Base-by-base conservation (phyloP, 163 green algal genomes). In the Chloromonas sp. region DNA sequence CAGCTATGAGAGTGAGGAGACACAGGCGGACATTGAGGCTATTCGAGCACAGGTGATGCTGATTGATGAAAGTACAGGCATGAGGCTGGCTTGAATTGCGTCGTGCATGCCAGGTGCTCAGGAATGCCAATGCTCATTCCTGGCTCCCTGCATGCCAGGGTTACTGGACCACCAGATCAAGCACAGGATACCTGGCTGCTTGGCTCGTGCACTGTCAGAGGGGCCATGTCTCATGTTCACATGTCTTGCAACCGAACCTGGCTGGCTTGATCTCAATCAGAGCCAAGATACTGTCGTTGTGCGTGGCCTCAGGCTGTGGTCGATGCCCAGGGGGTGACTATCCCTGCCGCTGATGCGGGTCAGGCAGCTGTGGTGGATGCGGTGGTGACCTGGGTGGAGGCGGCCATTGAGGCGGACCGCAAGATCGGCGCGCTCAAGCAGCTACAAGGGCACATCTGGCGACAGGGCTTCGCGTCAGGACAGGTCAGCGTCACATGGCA, bases 381-480 rank as follows among this genome's bases (percentile, higher is more conserved):
- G 0, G 91, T 90, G 8, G 89, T 94, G 57, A 79, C 70, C 3
- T 93, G 87, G 87, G 93, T 96, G 79, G 78, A 94, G 60, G 90
- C 86, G 0, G 90, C 94, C 80, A 98, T 98, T 86, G 89, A 86
- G 0, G 90, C 84, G 0, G 96, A 99, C 90, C 90, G 92, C 66
- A 99, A 99, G 87, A 90, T 94, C 58, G 82, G 74, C 0, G 81
- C 90, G 61, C 86, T 92, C 62, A 93, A 92, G 87, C 87, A 86
- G n/a, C 81, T 92, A 85, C 94, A 98, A 92, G 96, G 96, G 13
- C 94, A 97, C 88, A 95, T 99, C 79, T 98, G 96, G 96, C 90
- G 90, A 2, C 84, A 79, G 11, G 96, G 96, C 60, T 99, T 98
- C 86, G 58, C 61, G 5, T 87, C 59, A 0, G 95, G 96, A 13